Evolutionary conservation across 2,329 filamentous ascomycete species (phyloP), one percentile per base, ranked within the genome.

Genomic region (Alternaria metachromatica): DNA sequence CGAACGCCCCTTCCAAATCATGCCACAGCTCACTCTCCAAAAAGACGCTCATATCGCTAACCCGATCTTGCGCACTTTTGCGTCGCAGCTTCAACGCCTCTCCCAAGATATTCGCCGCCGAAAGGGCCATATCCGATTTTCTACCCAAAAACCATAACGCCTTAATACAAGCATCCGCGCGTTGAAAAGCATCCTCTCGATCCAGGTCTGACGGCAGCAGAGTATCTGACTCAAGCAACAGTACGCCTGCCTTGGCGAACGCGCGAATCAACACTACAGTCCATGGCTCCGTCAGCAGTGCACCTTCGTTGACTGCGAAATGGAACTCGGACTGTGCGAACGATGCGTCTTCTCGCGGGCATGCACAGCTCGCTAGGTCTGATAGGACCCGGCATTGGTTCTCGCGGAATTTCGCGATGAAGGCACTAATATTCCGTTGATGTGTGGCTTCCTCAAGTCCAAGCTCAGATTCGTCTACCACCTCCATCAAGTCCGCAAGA

Each of bases 221-320:
- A 4, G 70, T 62, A 10, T 80, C 77, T 20, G 73, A 72, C 8
- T 82, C 77, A 6, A 87, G 74, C 15, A 81, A 69, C 5, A 82
- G 71, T 18, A 76, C 76, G 10, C 76, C 82, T 0, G 85, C 84
- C 69, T 83, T 85, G 23, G 84, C 81, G 62, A 88, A 88, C 0
- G 83, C 83, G 25, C 85, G 80, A 46, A 87, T 84, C 26, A 88
- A 75, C 3, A 88, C 83, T 43, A 84, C 83, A 2, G 86, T 87
- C 87, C 87, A 89, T 3, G 87, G 87, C 66, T 89, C 87, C 1
- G 86, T 87, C 59, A 89, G 71, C n/a, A 89, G 79, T 1, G 87
- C 84, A 3, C 84, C 86, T 62, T 87, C 82, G 45, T 83, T 85
- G 23, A 87, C 80, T 1, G 86, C 85, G 60, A 84, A 84, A 70